Conservation (phyloP, 1,284 basidiomycete genomes). For the Fomitopsis pinicola region DNA sequence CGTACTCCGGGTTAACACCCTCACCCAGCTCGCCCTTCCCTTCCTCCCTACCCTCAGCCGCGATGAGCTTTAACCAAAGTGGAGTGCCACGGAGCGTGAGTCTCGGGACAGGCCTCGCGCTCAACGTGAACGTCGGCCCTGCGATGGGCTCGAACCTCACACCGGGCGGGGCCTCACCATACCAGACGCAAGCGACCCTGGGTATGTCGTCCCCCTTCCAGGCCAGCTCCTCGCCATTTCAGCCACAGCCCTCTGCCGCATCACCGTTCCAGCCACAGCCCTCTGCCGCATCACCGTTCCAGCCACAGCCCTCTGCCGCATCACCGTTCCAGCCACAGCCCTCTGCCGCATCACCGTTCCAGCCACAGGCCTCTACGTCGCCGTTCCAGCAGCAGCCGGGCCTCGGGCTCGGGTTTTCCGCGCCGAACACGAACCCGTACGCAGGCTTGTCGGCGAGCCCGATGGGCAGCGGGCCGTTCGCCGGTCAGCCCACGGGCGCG, state of each 20-base stretch:
- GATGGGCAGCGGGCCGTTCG: slow-evolving; percentile 9
- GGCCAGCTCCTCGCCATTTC: slow-evolving; percentile 2
- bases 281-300: slow-evolving; percentile 3
- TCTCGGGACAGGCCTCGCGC: slow-evolving; percentile 18
- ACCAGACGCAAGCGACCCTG: background rate
- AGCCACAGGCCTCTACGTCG: background rate
- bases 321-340: slow-evolving; percentile 14
- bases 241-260: slow-evolving; percentile 5
- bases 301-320: slow-evolving; percentile 4
- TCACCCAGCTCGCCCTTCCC: slow-evolving; percentile 23
- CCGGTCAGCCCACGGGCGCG: slow-evolving; percentile 8
- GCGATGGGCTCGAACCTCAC: background rate
- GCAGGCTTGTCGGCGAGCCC: slow-evolving; percentile 1
- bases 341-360: background rate
- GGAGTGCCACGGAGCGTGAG: slow-evolving; percentile 23
- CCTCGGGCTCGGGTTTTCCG: background rate
- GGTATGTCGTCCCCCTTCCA: background rate
- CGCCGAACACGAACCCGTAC: slow-evolving; percentile 7
- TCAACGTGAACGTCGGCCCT: slow-evolving; percentile 6
- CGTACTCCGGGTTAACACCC: slow-evolving; percentile 21
- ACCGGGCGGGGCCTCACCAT: slow-evolving; percentile 1
- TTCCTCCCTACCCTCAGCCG: slow-evolving; percentile 15
- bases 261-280: background rate
- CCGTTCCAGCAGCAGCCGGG: background rate
- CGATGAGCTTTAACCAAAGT: slow-evolving; percentile 14